phyloP scores from a whole-genome alignment of 202 grass and related monocot genomes.

The Carex sylvatica region DNA sequence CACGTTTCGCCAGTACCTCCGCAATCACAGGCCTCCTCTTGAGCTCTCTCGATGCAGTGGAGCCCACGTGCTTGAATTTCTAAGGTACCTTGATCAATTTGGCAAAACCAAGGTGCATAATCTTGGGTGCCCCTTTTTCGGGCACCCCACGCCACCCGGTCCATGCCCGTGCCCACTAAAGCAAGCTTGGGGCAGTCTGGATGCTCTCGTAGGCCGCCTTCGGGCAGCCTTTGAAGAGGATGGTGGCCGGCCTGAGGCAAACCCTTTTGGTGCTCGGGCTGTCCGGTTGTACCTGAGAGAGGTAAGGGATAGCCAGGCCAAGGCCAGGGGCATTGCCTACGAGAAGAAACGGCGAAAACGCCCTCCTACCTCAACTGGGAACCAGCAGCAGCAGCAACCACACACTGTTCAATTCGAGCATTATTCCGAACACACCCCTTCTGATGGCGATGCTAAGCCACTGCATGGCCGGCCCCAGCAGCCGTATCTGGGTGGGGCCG shows the following conservation, averaged over 20 bases:
- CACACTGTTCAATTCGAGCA: not conserved
- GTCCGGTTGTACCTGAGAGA: constrained; percentile 79
- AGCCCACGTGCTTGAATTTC: constrained; percentile 83
- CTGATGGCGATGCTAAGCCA: not conserved
- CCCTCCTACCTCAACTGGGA: constrained; percentile 11
- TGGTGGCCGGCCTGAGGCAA: constrained; percentile 68
- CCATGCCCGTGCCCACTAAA: constrained; percentile 78
- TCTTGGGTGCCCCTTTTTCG: constrained; percentile 74
- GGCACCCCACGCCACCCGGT: constrained; percentile 63
- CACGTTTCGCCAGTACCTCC: constrained; percentile 94
- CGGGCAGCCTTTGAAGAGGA: constrained; percentile 97
- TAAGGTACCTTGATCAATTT: constrained; percentile 92
- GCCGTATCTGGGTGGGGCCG: constrained; percentile 33
- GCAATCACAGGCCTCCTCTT: constrained; percentile 88
- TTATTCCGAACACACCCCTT: not conserved
- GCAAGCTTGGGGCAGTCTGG: constrained; percentile 93
- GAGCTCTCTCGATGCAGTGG: constrained; percentile 87
- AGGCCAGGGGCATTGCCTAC: constrained; percentile 87
- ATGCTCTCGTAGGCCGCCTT: constrained; percentile 90
- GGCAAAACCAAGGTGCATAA: constrained; percentile 94
- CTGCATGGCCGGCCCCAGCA: constrained; percentile 36
- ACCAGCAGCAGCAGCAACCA: constrained; percentile 16
- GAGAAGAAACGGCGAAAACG: constrained; percentile 94
- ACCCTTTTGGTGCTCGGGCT: constrained; percentile 84
- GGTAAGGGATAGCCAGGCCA: constrained; percentile 77